Evolutionary conservation across 1,139 yeast species (phyloP), one percentile per base, ranked within the genome.

Genomic region (Hanseniaspora gamundiae): DNA sequence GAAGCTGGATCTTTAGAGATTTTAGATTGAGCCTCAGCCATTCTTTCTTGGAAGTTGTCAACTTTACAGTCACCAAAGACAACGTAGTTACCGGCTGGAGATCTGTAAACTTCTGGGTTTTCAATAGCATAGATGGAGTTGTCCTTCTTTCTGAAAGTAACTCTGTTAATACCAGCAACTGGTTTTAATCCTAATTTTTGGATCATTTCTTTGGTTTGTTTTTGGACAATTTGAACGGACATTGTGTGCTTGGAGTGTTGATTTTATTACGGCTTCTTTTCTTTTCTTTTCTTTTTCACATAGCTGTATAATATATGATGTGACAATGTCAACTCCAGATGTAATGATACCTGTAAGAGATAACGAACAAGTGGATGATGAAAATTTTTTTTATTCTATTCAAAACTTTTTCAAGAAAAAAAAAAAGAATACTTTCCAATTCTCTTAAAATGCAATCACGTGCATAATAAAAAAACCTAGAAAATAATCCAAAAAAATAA

Each of bases 51-150:
- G 69, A 83, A 70, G 71, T 86, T 94, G 66, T 87, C 95, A 56
- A 85, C 84, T 78, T 86, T 85, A 65, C 95, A 94, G 71, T 88
- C 97, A 70, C 98, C 98, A 60, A 91, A 88, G 54, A 91, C 96
- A 59, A 91, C 80, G 73, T 83, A 91, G 59, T 94, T 80, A 65
- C 96, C 95, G 62, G 95, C 93, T 58, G 82, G 75, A 53, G 95
- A 80, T 71, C 76, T 85, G 94, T 74, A 91, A 50, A 91, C 98
- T 58, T 88, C 97, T 66, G 98, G 98, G 56, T 70, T 68, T 68
- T 85, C 94, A 71, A 91, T 85, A 64, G 95, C 94, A 67, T 83
- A 80, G 65, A 87, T 83, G 65, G 81, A 76, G 78, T 86, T 86
- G 68, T 93, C 88, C 71, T 86, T 80, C 74, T 85, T 91, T 73